These are phyloP conservation scores for Metrosideros polymorpha DNA, from an alignment of 441 rosid species.

Conservation along the genomic window DNA sequence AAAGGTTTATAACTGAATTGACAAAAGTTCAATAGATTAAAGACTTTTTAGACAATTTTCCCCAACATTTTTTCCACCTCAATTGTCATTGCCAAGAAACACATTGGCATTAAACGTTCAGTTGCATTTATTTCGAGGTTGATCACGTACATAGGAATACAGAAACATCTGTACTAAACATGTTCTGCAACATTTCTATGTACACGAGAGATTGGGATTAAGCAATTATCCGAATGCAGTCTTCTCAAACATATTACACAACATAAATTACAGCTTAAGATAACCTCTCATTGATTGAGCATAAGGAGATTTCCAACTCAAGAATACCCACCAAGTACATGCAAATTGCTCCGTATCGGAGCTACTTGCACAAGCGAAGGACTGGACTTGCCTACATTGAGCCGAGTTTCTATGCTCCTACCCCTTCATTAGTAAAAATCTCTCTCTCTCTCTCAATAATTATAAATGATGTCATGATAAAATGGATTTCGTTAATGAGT, in stretches of 20 bases:
- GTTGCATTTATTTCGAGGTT: background rate
- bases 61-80: background rate
- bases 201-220: background rate
- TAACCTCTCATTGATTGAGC: background rate
- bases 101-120: background rate
- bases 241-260: background rate
- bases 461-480: background rate
- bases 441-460: background rate
- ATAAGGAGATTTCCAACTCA: background rate
- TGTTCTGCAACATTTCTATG: background rate
- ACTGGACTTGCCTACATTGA: background rate
- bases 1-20: too few species aligned
- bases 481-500: background rate
- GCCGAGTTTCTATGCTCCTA: background rate
- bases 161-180: background rate
- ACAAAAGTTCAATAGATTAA: too few species aligned
- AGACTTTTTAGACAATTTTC: too few species aligned
- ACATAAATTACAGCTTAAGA: background rate
- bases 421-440: background rate
- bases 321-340: background rate
- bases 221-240: background rate
- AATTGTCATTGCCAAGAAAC: background rate
- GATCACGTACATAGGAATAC: background rate
- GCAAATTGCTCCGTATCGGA: background rate
- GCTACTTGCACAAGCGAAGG: background rate